Evolutionary conservation across 371 early-diverging fungal genomes (phyloP), one percentile per base, ranked within the genome.

Genomic region (Basidiobolus heterosporus): DNA sequence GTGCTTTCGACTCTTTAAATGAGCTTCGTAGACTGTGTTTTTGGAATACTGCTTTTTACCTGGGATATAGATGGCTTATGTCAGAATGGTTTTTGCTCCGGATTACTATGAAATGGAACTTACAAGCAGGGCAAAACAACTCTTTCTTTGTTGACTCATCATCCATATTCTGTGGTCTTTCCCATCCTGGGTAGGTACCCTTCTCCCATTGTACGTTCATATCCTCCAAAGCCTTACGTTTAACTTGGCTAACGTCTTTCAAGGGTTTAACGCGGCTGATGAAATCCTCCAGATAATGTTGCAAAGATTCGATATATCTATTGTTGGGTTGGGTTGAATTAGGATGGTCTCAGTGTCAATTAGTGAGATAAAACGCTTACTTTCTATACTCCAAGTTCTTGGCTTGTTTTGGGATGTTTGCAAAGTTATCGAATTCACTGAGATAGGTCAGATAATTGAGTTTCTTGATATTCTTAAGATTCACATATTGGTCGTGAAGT

Each of bases 1-100:
- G 60, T 94, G 97, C 52, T 93, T 92, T 60, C 85, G 85, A 15
- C 87, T 87, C 37, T 69, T 77, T 56, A 90, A 61, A 60, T 97
- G 95, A 16, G 75, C 79, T 17, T 80, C 76, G 55, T 69, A 92
- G 1, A 93, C 88, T 0, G 82, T 77, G 20, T 81, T 57, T 50
- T 92, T 95, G 24, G 85, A 56, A 58, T 89, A 97, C 30, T 72
- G 72, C 54, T 87, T 88, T 23, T 74, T 64, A 53, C 82, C 74
- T 74, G 40, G 8, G n/a, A n/a, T n/a, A n/a, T n/a, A n/a, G n/a
- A n/a, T n/a, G n/a, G n/a, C n/a, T n/a, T n/a, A 30, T 23, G 15
- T 41, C 19, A 17, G 6, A 22, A 1, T 19, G 8, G 22, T 20
- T 6, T 8, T 16, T n/a, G n/a, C n/a, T n/a, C n/a, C n/a, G n/a